Evolutionary conservation across 2,329 filamentous ascomycete genomes (phyloP).

Genomic region (Onygenales sp.): DNA sequence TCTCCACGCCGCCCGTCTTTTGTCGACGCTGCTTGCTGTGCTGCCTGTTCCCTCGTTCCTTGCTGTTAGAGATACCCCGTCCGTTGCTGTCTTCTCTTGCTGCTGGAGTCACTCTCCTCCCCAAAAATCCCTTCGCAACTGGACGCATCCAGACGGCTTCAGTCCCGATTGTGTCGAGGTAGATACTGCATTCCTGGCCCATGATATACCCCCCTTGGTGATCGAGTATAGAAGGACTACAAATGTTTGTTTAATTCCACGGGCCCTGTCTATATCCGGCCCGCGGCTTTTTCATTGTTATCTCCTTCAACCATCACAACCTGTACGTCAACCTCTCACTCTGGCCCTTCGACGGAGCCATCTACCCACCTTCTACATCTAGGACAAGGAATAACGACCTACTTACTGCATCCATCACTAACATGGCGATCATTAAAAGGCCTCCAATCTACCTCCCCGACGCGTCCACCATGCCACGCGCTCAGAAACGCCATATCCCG

Average conservation of each 20-base stretch:
- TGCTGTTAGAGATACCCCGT: not conserved
- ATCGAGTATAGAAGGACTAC: not conserved
- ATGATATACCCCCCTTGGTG: not conserved
- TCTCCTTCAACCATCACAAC: not conserved
- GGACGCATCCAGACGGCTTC: too few species aligned
- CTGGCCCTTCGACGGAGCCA: not conserved
- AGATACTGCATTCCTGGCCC: not conserved
- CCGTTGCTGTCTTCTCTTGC: too few species aligned
- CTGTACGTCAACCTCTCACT: not conserved
- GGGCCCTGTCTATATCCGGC: not conserved
- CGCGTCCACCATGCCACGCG: slow-evolving; percentile 21
- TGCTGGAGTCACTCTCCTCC: too few species aligned
- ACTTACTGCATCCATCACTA: not conserved
- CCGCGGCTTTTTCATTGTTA: not conserved
- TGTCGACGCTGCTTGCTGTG: not conserved
- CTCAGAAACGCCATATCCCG: slow-evolving; percentile 31
- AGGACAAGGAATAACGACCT: not conserved
- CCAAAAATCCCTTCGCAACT: too few species aligned
- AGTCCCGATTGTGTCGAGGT: not conserved
- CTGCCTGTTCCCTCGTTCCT: not conserved
- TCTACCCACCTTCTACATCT: not conserved
- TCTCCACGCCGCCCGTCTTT: too few species aligned
- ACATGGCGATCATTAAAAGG: slow-evolving; percentile 8
- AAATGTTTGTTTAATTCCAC: slow-evolving; percentile 1
- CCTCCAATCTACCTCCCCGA: slow-evolving; percentile 6